Conservation (phyloP, 139 green algal genomes). For the Mesotaenium endlicherianum region DNA sequence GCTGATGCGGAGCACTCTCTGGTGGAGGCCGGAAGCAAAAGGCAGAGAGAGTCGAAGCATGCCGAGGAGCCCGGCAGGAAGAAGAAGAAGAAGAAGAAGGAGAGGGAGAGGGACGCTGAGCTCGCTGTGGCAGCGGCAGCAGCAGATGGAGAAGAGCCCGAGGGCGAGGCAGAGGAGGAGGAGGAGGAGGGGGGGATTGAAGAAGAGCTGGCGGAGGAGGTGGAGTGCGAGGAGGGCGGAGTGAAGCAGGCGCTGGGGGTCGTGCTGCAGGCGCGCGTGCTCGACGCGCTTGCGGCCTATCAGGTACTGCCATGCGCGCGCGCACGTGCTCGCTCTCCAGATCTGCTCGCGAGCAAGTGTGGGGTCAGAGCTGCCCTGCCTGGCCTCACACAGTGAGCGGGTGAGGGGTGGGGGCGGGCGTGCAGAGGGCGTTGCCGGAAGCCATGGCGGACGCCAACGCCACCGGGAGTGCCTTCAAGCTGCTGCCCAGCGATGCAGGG, state of each 20-base stretch:
- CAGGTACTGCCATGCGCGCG: background rate
- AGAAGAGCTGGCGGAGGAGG: too few species aligned
- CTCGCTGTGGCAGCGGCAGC: too few species aligned
- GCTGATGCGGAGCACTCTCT: too few species aligned
- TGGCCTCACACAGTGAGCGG: background rate
- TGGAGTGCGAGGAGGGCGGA: background rate
- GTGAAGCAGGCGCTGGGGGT: background rate
- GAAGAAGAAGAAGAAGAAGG: background rate
- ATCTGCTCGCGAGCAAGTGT: too few species aligned
- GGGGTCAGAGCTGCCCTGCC: too few species aligned
- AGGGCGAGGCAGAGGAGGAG: background rate
- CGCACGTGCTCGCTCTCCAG: too few species aligned
- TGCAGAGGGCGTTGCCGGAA: background rate
- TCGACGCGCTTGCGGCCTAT: background rate
- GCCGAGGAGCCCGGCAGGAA: background rate
- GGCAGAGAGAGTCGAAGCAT: background rate
- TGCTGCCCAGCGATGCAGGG: too few species aligned
- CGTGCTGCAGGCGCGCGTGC: background rate
- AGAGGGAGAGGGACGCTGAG: too few species aligned
- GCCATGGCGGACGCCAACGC: background rate
- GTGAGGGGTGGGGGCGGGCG: background rate
- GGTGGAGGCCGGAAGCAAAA: background rate
- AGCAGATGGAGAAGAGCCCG: too few species aligned
- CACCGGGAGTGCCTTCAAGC: too few species aligned
- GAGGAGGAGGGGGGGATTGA: too few species aligned